These are phyloP conservation scores for Chlorociboria aeruginascens DNA, from an alignment of 495 filamentous ascomycete species.

Conservation along the genomic window DNA sequence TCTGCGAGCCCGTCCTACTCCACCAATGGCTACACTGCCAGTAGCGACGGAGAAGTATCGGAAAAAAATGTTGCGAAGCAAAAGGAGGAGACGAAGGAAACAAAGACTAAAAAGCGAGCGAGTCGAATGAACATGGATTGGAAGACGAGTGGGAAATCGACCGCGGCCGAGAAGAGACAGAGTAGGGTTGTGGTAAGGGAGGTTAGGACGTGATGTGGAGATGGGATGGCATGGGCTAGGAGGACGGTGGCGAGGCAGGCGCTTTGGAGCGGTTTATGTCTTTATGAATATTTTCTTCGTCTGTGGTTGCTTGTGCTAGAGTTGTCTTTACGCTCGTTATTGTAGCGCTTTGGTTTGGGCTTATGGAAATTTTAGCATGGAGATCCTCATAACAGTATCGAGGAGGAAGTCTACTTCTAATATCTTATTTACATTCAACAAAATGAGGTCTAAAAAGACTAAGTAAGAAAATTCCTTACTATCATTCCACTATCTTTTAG, in stretches of 20 bases:
- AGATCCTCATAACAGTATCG: too few relatives aligned
- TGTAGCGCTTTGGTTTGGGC: too few relatives aligned
- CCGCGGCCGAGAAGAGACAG: not conserved
- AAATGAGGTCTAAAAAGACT: too few relatives aligned
- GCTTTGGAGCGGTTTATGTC: not conserved
- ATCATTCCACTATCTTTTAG: too few relatives aligned
- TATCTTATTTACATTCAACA: too few relatives aligned
- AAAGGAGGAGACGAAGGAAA: constrained; percentile 44
- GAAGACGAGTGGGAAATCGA: constrained; percentile 7
- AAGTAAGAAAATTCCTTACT: too few relatives aligned
- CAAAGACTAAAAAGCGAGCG: constrained; percentile 21
- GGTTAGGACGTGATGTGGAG: not conserved
- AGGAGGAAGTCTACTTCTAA: too few relatives aligned
- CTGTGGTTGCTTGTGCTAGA: too few relatives aligned
- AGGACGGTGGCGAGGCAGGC: not conserved
- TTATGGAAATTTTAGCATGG: too few relatives aligned
- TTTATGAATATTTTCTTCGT: too few relatives aligned
- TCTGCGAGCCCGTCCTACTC: constrained; percentile 12
- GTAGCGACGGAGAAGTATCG: constrained; percentile 12
- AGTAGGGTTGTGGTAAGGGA: constrained; percentile 14
- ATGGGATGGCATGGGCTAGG: constrained; percentile 18
- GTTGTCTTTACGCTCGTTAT: too few relatives aligned
- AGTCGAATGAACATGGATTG: constrained; percentile 9
- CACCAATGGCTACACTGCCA: constrained; percentile 10
- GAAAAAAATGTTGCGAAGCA: constrained; percentile 22